These are phyloP conservation scores for Lentithecium fluviatile DNA, from an alignment of 495 filamentous ascomycete species.

Conservation along the genomic window DNA sequence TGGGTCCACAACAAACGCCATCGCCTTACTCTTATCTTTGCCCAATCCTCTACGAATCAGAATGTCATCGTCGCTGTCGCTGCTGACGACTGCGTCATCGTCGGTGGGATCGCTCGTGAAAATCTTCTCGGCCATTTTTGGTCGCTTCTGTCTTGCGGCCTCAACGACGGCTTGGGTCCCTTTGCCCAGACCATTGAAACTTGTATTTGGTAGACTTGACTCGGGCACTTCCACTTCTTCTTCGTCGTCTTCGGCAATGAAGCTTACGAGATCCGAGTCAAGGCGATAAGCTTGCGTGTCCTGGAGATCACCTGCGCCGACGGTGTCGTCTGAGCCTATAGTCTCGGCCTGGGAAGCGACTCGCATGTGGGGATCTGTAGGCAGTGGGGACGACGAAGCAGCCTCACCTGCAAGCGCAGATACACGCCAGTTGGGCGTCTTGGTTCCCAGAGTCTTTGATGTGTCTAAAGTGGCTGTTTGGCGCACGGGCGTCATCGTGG, in stretches of 20 bases:
- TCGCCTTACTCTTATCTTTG: neutral
- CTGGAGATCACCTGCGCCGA: neutral
- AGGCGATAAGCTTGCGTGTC: constrained; percentile 25
- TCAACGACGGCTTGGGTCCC: constrained; percentile 26
- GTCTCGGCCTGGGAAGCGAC: constrained; percentile 27
- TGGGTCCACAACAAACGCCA: constrained; percentile 4
- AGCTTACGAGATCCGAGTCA: constrained; percentile 25
- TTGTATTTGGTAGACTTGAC: constrained; percentile 26
- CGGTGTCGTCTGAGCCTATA: constrained; percentile 32
- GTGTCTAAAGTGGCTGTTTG: neutral
- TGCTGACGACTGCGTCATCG: constrained; percentile 27
- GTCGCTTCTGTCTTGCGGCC: constrained; percentile 1
- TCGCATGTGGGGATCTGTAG: constrained; percentile 32
- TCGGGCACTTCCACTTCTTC: constrained; percentile 15
- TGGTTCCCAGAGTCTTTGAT: neutral
- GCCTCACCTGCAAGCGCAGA: constrained; percentile 26
- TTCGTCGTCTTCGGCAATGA: constrained; percentile 29
- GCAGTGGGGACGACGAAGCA: constrained; percentile 28
- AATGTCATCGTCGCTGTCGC: constrained; percentile 24
- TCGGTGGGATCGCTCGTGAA: constrained; percentile 31
- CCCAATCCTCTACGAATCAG: neutral
- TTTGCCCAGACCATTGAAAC: constrained; percentile 15
- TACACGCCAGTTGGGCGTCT: constrained; percentile 17
- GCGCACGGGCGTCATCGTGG: constrained; percentile 10
- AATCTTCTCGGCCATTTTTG: constrained; percentile 20